These are phyloP conservation scores for Tephrocybe sp. DNA, from an alignment of 768 basidiomycete genomes.

Conservation along the genomic window DNA sequence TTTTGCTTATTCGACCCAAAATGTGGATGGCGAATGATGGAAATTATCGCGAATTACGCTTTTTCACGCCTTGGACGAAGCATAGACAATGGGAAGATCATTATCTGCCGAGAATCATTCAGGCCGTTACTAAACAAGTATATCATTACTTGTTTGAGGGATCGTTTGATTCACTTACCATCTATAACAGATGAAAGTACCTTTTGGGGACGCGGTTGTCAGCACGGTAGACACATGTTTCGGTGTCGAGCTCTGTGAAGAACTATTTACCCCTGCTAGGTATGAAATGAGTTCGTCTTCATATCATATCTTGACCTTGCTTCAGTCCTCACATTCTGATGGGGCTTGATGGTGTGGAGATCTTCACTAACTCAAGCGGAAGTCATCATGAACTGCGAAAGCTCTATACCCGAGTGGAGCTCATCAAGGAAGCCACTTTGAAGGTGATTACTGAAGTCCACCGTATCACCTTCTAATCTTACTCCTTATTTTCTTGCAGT, in stretches of 20 bases:
- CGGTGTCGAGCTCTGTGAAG: conserved; percentile 96
- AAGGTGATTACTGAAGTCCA: conserved; percentile 54
- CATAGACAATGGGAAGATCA: conserved; percentile 90
- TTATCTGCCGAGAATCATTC: conserved; percentile 86
- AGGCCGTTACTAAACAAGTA: conserved; percentile 87
- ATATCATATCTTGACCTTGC: background rate
- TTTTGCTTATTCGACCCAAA: conserved; percentile 94
- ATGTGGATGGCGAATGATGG: conserved; percentile 99
- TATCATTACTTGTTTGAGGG: background rate
- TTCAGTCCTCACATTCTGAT: conserved; percentile 92
- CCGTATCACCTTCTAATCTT: background rate
- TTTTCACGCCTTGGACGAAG: conserved; percentile 95
- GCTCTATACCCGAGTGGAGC: conserved; percentile 83
- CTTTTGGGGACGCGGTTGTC: conserved; percentile 94
- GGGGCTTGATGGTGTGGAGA: conserved; percentile 98
- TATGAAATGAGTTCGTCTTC: conserved; percentile 40
- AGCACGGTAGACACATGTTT: conserved; percentile 95
- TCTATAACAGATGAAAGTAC: conserved; percentile 71
- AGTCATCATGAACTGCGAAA: conserved; percentile 99
- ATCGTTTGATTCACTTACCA: background rate
- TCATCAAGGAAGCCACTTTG: conserved; percentile 95
- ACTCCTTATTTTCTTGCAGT: conserved; percentile 42
- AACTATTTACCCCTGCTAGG: conserved; percentile 96
- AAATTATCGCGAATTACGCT: conserved; percentile 87
- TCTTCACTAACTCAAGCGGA: conserved; percentile 98